These are phyloP conservation scores for Fusarium pseudocircinatum DNA, from an alignment of 2,329 filamentous ascomycete species.

Conservation along the genomic window DNA sequence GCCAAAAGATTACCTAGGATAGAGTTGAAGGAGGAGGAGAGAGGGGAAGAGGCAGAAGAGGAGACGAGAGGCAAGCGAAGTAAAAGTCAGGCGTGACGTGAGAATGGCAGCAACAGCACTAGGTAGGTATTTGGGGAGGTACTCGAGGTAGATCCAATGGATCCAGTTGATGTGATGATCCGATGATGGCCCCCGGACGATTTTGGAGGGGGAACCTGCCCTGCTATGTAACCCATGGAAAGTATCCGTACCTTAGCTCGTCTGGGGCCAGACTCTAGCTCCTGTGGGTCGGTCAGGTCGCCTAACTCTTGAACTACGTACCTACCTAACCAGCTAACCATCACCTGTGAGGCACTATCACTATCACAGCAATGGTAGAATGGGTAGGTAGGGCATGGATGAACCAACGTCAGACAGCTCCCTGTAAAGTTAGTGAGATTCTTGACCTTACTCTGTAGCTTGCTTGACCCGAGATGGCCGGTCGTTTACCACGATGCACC, in stretches of 20 bases:
- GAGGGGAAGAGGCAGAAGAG: not conserved
- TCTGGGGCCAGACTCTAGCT: conserved; percentile 21
- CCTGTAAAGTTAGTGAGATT: conserved; percentile 18
- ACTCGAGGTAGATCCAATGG: not conserved
- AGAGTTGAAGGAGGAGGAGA: not conserved
- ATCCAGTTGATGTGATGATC: conserved; percentile 38
- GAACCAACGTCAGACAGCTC: conserved; percentile 23
- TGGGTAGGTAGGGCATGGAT: conserved; percentile 23
- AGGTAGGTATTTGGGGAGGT: not conserved
- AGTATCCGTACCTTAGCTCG: conserved; percentile 5
- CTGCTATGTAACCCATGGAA: conserved; percentile 18
- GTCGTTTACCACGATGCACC: not conserved
- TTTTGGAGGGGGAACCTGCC: conserved; percentile 32
- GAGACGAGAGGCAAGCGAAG: conserved; percentile 6
- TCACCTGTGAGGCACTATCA: not conserved
- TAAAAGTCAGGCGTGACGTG: conserved; percentile 22
- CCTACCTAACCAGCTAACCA: not conserved
- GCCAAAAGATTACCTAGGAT: not conserved
- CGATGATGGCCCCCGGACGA: conserved; percentile 28
- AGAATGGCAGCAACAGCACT: conserved; percentile 7
- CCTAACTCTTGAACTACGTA: not conserved
- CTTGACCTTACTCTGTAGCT: not conserved
- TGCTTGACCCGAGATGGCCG: conserved; percentile 6
- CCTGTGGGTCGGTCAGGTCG: conserved; percentile 28
- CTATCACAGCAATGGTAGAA: too few relatives aligned